phyloP scores from a whole-genome alignment of 2,329 filamentous ascomycete genomes.

The Fragosphaeria purpurea region DNA sequence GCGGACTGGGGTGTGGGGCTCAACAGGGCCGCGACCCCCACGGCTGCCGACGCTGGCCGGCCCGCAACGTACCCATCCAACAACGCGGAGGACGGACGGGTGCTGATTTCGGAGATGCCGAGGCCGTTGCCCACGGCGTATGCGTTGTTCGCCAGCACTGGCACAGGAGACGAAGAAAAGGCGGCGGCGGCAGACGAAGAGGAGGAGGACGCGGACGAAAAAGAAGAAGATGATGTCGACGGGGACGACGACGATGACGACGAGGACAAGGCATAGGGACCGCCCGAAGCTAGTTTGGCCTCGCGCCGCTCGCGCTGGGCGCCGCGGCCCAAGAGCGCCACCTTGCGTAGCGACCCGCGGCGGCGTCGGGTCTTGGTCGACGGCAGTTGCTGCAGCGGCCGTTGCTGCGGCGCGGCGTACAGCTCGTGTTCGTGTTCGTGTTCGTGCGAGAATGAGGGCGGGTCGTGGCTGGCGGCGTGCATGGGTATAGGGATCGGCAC shows the following conservation, averaged over 20 bases:
- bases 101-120: conserved; percentile 35
- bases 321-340: conserved; percentile 69
- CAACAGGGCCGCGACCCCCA: not conserved
- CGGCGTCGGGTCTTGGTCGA: conserved; percentile 51
- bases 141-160: not conserved
- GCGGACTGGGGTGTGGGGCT: conserved; percentile 7
- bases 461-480: conserved; percentile 11
- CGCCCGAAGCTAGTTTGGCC: not conserved
- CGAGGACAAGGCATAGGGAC: not conserved
- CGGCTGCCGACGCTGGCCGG: conserved; percentile 15
- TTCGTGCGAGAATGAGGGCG: conserved; percentile 4
- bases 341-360: conserved; percentile 79
- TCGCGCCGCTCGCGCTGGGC: conserved; percentile 51
- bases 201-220: not conserved
- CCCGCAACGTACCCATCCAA: conserved; percentile 32
- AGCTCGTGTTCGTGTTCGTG: not conserved
- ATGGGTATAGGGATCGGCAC: conserved; percentile 10
- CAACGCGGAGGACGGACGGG: conserved; percentile 28
- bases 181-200: not conserved
- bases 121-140: conserved; percentile 31
- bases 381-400: conserved; percentile 29
- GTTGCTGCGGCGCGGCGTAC: not conserved
- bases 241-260: not conserved
- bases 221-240: not conserved
- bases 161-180: not conserved